Conservation (phyloP, 2,329 filamentous ascomycete genomes). For the Arthrobotrys megalospora region DNA sequence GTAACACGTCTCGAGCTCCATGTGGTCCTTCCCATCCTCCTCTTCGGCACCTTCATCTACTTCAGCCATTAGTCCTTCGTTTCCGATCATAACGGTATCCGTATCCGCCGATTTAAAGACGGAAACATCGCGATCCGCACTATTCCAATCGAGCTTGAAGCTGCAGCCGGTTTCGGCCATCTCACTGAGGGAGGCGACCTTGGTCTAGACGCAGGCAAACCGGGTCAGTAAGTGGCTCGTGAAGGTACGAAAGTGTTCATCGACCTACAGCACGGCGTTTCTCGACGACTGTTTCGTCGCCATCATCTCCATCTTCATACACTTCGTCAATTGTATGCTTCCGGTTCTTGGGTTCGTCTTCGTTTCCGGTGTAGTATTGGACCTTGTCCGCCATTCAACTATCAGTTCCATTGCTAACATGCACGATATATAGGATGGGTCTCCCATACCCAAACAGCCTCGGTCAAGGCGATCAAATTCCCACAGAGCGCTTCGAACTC, state of each 20-base stretch:
- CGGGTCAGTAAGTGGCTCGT: not conserved
- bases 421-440: not conserved
- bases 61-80: not conserved
- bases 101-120: not conserved
- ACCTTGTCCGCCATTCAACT: not conserved
- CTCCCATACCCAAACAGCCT: slow-evolving; percentile 38
- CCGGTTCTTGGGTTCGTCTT: not conserved
- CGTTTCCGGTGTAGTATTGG: slow-evolving; percentile 11
- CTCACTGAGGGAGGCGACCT: slow-evolving; percentile 11
- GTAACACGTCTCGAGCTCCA: not conserved
- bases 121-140: slow-evolving; percentile 7
- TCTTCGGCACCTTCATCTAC: not conserved
- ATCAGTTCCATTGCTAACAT: not conserved
- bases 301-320: not conserved
- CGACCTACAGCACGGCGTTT: slow-evolving; percentile 23
- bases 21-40: slow-evolving; percentile 11
- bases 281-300: not conserved
- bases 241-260: not conserved
- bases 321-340: not conserved
- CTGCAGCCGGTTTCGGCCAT: slow-evolving; percentile 16
- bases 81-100: not conserved
- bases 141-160: slow-evolving; percentile 51
- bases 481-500: slow-evolving; percentile 5
- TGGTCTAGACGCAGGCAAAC: not conserved
- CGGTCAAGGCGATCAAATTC: not conserved